Evolutionary conservation across 2,329 filamentous ascomycete species (phyloP).

Genomic region (Periconia sp.): DNA sequence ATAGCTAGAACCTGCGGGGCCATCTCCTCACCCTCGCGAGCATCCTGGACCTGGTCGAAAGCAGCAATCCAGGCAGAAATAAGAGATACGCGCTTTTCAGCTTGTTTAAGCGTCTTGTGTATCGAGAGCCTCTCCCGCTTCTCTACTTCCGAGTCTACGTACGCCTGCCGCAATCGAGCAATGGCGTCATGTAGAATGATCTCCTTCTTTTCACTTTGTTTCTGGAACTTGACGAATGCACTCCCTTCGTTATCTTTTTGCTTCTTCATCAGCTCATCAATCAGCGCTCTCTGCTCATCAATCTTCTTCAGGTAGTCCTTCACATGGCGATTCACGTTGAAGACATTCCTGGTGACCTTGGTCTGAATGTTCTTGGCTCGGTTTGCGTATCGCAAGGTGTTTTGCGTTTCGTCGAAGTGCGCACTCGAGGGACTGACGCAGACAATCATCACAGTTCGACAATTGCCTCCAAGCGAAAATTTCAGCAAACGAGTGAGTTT

Average conservation of each 20-base stretch:
- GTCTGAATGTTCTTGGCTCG: slow-evolving; percentile 99
- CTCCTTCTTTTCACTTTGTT: slow-evolving; percentile 84
- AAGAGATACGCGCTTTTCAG: slow-evolving; percentile 81
- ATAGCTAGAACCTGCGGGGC: slow-evolving; percentile 64
- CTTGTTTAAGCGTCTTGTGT: slow-evolving; percentile 79
- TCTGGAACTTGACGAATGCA: slow-evolving; percentile 86
- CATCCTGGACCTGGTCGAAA: slow-evolving; percentile 80
- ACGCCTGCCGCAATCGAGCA: slow-evolving; percentile 76
- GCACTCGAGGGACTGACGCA: slow-evolving; percentile 95
- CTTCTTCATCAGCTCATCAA: slow-evolving; percentile 91
- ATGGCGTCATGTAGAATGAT: slow-evolving; percentile 75
- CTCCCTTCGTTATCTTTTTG: slow-evolving; percentile 83
- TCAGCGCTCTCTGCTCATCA: slow-evolving; percentile 95
- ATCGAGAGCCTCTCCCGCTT: slow-evolving; percentile 75
- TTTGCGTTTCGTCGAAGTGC: slow-evolving; percentile 97
- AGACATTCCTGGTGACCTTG: slow-evolving; percentile 98
- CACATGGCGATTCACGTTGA: slow-evolving; percentile 98
- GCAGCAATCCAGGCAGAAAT: slow-evolving; percentile 92
- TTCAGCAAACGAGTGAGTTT: slow-evolving; percentile 95
- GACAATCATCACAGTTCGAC: slow-evolving; percentile 99
- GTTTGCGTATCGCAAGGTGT: slow-evolving; percentile 95
- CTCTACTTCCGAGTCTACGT: slow-evolving; percentile 76
- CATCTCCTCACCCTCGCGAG: slow-evolving; percentile 68
- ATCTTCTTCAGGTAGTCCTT: slow-evolving; percentile 99
- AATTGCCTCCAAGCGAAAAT: slow-evolving; percentile 96